Conservation (phyloP, 257 asterid species). For the Thymus quinquecostatus region DNA sequence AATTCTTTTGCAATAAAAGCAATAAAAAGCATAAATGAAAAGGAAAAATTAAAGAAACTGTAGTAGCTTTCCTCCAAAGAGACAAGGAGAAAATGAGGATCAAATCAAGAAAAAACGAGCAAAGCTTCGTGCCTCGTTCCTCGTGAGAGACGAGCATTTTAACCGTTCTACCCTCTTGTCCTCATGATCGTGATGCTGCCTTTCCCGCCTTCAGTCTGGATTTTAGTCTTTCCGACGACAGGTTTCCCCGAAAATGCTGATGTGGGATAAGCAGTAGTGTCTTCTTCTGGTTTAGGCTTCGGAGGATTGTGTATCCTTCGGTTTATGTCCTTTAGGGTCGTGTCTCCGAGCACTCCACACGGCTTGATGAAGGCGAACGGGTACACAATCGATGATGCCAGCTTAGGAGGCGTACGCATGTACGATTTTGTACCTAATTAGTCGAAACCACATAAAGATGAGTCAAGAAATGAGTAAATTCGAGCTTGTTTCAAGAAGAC, state of each 20-base stretch:
- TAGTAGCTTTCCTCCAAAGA: neutral
- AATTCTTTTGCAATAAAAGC: neutral
- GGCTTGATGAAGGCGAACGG: conserved; percentile 90
- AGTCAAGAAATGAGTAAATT: too few relatives aligned
- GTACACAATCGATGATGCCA: conserved; percentile 61
- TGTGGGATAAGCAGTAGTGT: conserved; percentile 52
- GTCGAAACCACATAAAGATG: too few relatives aligned
- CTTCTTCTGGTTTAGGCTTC: conserved; percentile 48
- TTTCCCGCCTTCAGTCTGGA: conserved; percentile 82
- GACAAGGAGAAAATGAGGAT: neutral
- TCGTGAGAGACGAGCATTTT: neutral
- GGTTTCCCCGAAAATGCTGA: conserved; percentile 96
- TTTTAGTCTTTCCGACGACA: conserved; percentile 87
- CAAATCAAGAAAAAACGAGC: neutral
- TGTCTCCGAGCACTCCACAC: conserved; percentile 72
- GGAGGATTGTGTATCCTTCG: conserved; percentile 70
- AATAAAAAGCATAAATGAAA: too few relatives aligned
- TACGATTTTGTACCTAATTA: conserved; percentile 70
- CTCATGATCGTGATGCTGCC: conserved; percentile 92
- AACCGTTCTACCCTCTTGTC: conserved; percentile 63
- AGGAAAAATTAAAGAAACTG: neutral
- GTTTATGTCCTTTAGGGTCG: conserved; percentile 88
- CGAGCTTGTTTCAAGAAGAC: too few relatives aligned
- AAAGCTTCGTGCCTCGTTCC: neutral
- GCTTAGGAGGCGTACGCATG: conserved; percentile 66